Percentiles rank a stretch among this genome's conserved stretches.
These are phyloP conservation scores for Bondarzewia mesenterica DNA, from an alignment of 1,284 basidiomycete genomes.

Conservation along the genomic window DNA sequence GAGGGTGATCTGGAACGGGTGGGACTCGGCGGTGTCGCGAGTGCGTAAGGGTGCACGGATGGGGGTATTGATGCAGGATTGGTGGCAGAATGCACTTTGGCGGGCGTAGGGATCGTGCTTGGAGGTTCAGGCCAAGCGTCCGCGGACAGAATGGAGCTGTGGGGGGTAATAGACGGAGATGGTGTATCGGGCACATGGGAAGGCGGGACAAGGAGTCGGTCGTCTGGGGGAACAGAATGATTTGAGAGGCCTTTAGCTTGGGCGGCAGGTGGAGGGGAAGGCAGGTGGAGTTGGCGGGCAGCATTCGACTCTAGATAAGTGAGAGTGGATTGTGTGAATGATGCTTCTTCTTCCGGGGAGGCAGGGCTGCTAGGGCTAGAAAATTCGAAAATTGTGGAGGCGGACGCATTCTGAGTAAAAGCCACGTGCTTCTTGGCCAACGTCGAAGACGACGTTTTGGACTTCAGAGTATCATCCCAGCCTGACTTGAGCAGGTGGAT, in stretches of 20 bases:
- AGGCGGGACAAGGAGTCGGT: not conserved
- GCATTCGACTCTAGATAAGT: slow-evolving; percentile 31
- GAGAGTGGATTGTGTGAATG: slow-evolving; percentile 40
- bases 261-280: slow-evolving; percentile 10
- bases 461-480: slow-evolving; percentile 44
- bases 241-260: not conserved
- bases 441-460: slow-evolving; percentile 19
- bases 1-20: slow-evolving; percentile 20
- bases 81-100: not conserved
- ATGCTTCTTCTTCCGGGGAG: slow-evolving; percentile 29
- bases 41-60: not conserved
- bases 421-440: slow-evolving; percentile 12
- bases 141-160: slow-evolving; percentile 18
- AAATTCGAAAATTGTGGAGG: slow-evolving; percentile 15
- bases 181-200: slow-evolving; percentile 6
- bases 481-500: slow-evolving; percentile 33
- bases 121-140: slow-evolving; percentile 24
- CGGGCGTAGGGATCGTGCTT: slow-evolving; percentile 14
- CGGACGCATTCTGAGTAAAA: slow-evolving; percentile 13
- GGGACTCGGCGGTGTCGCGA: slow-evolving; percentile 15
- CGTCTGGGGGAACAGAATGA: not conserved
- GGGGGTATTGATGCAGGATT: not conserved
- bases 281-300: slow-evolving; percentile 12
- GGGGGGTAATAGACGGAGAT: slow-evolving; percentile 3
- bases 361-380: slow-evolving; percentile 15